phyloP scores from a whole-genome alignment of 2,329 filamentous ascomycete genomes.

The Colletotrichum lindemuthianum region DNA sequence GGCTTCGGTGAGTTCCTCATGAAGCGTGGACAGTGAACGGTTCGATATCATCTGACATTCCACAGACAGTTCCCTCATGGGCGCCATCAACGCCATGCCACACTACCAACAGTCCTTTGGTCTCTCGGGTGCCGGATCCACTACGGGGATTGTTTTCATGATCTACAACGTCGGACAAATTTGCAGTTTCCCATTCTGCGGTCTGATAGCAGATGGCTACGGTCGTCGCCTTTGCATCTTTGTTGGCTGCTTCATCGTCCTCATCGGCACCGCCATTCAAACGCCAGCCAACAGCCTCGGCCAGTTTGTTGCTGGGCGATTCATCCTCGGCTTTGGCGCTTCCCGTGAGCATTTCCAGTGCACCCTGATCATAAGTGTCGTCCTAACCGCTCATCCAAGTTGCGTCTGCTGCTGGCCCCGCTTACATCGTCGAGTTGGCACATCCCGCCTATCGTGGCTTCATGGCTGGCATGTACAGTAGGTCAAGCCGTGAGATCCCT shows the following conservation, averaged over 20 bases:
- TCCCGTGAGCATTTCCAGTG: constrained; percentile 40
- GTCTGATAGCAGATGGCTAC: constrained; percentile 57
- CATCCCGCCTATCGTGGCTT: constrained; percentile 69
- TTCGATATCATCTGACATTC: neutral
- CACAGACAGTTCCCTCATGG: constrained; percentile 53
- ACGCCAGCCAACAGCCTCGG: constrained; percentile 50
- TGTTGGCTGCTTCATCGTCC: constrained; percentile 57
- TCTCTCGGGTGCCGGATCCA: constrained; percentile 53
- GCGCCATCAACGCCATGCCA: constrained; percentile 56
- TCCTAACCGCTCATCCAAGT: constrained; percentile 42
- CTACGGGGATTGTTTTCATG: constrained; percentile 56
- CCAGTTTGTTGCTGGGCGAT: constrained; percentile 51
- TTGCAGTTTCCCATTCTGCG: constrained; percentile 58
- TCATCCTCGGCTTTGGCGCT: constrained; percentile 65
- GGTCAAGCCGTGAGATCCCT: constrained; percentile 46
- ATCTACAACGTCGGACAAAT: constrained; percentile 60
- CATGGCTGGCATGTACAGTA: constrained; percentile 61
- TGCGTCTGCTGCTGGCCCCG: constrained; percentile 67
- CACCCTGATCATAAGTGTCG: too few species aligned
- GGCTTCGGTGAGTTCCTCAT: constrained; percentile 39
- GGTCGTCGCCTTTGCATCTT: constrained; percentile 63
- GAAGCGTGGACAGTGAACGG: neutral
- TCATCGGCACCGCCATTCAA: constrained; percentile 59
- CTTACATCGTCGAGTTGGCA: constrained; percentile 70
- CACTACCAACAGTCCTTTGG: constrained; percentile 57